Evolutionary conservation across 352 stramenopile species (phyloP).

Genomic region (Phytophthora crassamura): DNA sequence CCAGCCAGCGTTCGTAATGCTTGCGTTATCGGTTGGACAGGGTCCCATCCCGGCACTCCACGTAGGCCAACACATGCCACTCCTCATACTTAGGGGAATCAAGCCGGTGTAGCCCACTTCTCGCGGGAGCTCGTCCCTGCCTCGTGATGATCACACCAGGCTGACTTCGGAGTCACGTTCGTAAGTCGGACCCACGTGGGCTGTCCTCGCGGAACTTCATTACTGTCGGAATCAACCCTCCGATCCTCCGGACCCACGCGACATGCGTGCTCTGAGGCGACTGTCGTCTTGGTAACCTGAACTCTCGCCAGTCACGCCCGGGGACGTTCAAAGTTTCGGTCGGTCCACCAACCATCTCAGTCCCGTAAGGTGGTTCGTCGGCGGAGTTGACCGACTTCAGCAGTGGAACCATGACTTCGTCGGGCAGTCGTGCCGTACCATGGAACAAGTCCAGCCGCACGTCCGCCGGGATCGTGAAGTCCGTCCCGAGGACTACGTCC

Average conservation of each 20-base stretch:
- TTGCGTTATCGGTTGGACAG: no score
- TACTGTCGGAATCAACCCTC: background rate
- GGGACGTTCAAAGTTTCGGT: background rate
- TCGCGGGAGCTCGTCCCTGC: background rate
- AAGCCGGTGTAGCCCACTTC: background rate
- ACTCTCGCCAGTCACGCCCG: background rate
- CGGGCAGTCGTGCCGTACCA: background rate
- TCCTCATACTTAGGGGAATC: background rate
- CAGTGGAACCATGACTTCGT: slow-evolving; percentile 7
- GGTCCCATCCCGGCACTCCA: no score
- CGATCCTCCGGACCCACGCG: background rate
- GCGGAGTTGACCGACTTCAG: no score
- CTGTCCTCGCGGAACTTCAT: background rate
- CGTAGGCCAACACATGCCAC: slow-evolving; percentile 9
- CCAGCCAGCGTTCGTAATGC: slow-evolving; percentile 4
- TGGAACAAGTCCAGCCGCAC: slow-evolving; percentile 12
- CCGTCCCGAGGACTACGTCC: slow-evolving; percentile 3
- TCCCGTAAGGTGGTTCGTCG: no score
- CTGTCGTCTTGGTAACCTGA: background rate
- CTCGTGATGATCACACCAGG: no score
- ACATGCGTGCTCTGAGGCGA: background rate
- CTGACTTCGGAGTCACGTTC: no score
- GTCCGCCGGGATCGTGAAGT: no score
- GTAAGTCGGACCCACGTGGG: background rate
- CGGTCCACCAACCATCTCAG: no score